A percentile compares a stretch with the other conserved stretches of the same genome.
phyloP scores from a whole-genome alignment of 495 filamentous ascomycete species.

The Aspergillus conjunctus region DNA sequence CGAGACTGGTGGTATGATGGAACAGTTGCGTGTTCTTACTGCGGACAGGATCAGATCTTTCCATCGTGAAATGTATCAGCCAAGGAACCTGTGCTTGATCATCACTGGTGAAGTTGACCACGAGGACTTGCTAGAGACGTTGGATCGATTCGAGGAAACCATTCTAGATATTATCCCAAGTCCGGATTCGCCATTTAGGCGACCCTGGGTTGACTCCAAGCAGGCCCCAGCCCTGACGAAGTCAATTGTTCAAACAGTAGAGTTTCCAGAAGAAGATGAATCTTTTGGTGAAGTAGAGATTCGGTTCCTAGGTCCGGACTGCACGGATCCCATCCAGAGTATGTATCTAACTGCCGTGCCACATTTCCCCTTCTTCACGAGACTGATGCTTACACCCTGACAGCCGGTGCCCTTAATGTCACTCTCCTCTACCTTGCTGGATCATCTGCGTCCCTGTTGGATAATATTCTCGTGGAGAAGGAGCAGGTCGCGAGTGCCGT shows the following conservation, averaged over 20 bases:
- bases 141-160: constrained; percentile 86
- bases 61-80: constrained; percentile 97
- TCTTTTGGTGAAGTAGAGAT: constrained; percentile 83
- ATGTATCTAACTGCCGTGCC: constrained; percentile 25
- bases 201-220: constrained; percentile 88
- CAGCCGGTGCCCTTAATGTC: constrained; percentile 70
- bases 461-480: constrained; percentile 90
- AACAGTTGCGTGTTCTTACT: constrained; percentile 79
- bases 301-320: constrained; percentile 81
- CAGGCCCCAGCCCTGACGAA: constrained; percentile 69
- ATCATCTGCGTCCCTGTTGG: constrained; percentile 87
- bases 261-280: constrained; percentile 97
- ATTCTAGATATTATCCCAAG: constrained; percentile 80
- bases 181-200: constrained; percentile 72
- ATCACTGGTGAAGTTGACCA: constrained; percentile 90
- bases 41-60: constrained; percentile 88
- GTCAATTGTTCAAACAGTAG: constrained; percentile 71
- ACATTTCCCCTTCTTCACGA: not conserved
- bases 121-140: constrained; percentile 69
- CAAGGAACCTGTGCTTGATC: constrained; percentile 89
- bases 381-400: constrained; percentile 22
- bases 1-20: constrained; percentile 97
- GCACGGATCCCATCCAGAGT: constrained; percentile 62
- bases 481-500: constrained; percentile 88
- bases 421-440: constrained; percentile 83